phyloP scores from a whole-genome alignment of 345 rosid genomes.

The Eucalyptus albens region DNA sequence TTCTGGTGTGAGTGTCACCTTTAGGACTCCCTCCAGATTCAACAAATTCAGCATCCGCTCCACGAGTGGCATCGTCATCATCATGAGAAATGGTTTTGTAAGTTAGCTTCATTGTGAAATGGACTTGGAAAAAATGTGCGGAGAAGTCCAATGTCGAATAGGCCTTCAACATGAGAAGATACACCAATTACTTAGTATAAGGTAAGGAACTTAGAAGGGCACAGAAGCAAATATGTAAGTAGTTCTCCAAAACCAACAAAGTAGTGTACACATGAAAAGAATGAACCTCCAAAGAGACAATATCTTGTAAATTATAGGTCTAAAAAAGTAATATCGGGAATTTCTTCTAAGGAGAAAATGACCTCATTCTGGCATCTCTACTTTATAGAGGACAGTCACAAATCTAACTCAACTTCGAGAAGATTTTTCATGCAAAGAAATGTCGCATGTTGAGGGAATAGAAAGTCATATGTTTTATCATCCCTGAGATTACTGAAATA shows the following conservation, averaged over 20 bases:
- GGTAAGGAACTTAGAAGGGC: not conserved
- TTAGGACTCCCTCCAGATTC: conserved; percentile 29
- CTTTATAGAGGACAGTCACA: not conserved
- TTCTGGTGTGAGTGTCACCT: conserved; percentile 31
- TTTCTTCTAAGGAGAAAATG: not conserved
- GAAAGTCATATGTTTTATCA: not conserved
- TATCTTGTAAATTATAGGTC: not conserved
- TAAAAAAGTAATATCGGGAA: not conserved
- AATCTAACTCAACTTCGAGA: not conserved
- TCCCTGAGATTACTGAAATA: not conserved
- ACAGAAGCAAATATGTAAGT: not conserved
- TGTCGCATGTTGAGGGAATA: not conserved
- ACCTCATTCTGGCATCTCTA: not conserved
- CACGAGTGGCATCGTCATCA: conserved; percentile 42
- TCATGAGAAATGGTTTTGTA: conserved; percentile 62
- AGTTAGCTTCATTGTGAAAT: conserved; percentile 77
- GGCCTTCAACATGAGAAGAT: conserved; percentile 41
- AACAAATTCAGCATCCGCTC: conserved; percentile 28
- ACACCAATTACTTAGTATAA: not conserved
- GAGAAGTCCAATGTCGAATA: conserved; percentile 66
- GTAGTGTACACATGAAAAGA: not conserved
- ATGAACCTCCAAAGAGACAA: not conserved
- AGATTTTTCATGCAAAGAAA: not conserved
- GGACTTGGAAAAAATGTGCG: conserved; percentile 55
- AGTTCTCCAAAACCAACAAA: not conserved